Evolutionary conservation across 257 asterid species (phyloP).

Genomic region (Petunia axillaris): DNA sequence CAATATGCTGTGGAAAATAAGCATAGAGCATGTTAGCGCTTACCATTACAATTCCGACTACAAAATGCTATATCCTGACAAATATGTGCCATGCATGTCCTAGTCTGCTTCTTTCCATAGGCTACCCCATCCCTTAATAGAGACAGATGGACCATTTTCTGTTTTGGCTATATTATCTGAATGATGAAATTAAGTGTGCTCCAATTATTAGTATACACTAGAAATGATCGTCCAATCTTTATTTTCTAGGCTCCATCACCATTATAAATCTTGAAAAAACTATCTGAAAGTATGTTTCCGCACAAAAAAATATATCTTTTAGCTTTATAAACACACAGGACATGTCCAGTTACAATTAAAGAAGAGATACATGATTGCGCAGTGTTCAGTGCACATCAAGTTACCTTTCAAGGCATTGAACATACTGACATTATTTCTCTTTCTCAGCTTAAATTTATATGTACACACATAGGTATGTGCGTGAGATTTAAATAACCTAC

Average conservation of each 20-base stretch:
- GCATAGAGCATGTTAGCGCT: conserved; percentile 18
- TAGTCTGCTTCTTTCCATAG: not conserved
- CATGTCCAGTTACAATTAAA: not conserved
- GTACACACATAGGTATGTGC: not conserved
- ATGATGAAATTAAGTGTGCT: conserved; percentile 9
- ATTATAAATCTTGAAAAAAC: not conserved
- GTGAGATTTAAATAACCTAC: not conserved
- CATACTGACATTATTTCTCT: not conserved
- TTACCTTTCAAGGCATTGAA: conserved; percentile 5
- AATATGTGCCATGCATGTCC: conserved; percentile 15
- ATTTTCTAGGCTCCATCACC: not conserved
- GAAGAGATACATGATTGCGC: not conserved
- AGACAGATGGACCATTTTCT: not conserved
- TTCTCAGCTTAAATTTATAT: conserved; percentile 8
- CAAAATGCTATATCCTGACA: conserved; percentile 6
- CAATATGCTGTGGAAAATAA: conserved; percentile 73
- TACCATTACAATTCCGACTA: conserved; percentile 8
- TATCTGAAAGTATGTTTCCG: not conserved
- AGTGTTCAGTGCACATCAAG: not conserved
- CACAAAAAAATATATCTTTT: not conserved
- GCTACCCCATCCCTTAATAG: not conserved
- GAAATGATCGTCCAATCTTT: not conserved
- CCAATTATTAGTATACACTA: conserved; percentile 11
- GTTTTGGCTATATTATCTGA: conserved; percentile 10
- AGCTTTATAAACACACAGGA: conserved; percentile 16